Conservation (phyloP, 164 flowering plant species). For the Kalanchoe fedtschenkoi region DNA sequence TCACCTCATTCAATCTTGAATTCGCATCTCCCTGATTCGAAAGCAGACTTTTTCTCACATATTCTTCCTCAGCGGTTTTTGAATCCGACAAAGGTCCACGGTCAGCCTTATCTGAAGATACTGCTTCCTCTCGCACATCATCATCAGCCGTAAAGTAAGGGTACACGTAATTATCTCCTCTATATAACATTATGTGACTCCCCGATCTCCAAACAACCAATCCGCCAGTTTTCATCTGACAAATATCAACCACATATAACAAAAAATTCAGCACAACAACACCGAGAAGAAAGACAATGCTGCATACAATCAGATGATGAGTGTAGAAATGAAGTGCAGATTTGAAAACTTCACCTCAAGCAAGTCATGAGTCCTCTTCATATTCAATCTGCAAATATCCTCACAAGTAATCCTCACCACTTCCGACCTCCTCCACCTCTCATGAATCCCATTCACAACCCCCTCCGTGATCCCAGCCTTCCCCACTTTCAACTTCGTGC, state of each 20-base stretch:
- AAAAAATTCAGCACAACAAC: neutral
- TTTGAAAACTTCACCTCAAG: constrained; percentile 54
- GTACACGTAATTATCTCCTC: constrained; percentile 72
- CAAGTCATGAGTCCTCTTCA: constrained; percentile 90
- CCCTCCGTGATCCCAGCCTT: constrained; percentile 94
- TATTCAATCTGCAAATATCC: constrained; percentile 70
- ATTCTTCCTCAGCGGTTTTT: constrained; percentile 12
- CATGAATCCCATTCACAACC: constrained; percentile 90
- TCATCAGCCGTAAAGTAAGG: constrained; percentile 59
- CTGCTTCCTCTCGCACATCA: constrained; percentile 12
- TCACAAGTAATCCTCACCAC: constrained; percentile 75
- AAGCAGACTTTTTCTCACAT: constrained; percentile 13
- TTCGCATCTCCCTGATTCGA: constrained; percentile 13
- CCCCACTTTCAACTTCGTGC: constrained; percentile 68
- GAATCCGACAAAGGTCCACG: constrained; percentile 11
- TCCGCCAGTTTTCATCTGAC: constrained; percentile 90
- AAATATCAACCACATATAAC: constrained; percentile 8
- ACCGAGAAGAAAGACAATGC: neutral
- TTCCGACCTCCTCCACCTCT: constrained; percentile 76
- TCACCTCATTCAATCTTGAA: constrained; percentile 14
- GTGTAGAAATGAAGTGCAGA: neutral
- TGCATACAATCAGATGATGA: neutral
- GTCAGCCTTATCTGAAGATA: constrained; percentile 6
- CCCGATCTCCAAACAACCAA: constrained; percentile 94
- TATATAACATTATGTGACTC: constrained; percentile 65